Evolutionary conservation across 169 alveolate genomes (phyloP), one percentile per base, ranked within the genome.

Genomic region (Plasmodium falciparum): DNA sequence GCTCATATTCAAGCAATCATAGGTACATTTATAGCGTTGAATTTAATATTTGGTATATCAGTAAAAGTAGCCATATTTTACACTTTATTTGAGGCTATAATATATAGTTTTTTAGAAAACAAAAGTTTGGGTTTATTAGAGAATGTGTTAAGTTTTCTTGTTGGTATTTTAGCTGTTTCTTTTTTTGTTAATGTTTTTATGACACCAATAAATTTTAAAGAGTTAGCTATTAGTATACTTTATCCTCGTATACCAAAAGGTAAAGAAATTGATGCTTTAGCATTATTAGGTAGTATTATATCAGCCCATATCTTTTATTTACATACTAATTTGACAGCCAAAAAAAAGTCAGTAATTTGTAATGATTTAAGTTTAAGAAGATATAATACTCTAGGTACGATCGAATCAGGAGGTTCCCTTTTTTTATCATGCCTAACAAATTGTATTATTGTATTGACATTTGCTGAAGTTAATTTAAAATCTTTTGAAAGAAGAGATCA

Each of bases 261-360:
- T 9, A 83, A 83, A 70, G 73, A 50, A 43, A 49, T 83, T 69
- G 91, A 83, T 69, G 85, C 91, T 13, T 49, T 83, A 69, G 91
- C 72, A 4, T 47, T 83, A 9, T 70, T 83, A 24, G 91, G 91
- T 0, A 83, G 91, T 59, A 71, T 83, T 24, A 83, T 83, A 69
- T 83, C 91, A 58, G 85, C 91, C 2, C 91, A 83, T 83, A 54
- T 83, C 8, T 67, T 83, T 83, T 83, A 83, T 67, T 83, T 83
- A 67, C 91, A 83, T 22, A 69, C 91, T n/a, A 83, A 83, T 83
- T 67, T 83, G 15, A 83, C 91, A 6, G 24, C 91, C 6, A 83
- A 83, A 72, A 83, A 83, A 66, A 83, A 47, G 26, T 8, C 85
- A 22, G 73, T 83, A 4, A 67, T 67, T 56, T 83, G 24, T 58